These are phyloP conservation scores for Cladosporium velox DNA, from an alignment of 2,329 filamentous ascomycete genomes.

Conservation along the genomic window DNA sequence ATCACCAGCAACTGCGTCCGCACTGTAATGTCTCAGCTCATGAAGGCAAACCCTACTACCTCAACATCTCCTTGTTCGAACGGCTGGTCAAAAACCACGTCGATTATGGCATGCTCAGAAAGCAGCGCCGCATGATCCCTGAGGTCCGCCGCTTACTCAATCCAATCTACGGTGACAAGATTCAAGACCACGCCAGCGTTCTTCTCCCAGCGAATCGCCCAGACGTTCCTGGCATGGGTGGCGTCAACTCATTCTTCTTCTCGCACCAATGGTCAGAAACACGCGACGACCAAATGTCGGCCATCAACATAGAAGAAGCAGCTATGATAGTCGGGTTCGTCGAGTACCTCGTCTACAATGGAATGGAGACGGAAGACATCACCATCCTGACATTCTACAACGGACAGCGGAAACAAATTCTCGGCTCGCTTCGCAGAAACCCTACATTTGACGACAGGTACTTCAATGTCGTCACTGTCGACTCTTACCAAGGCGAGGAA, in stretches of 20 bases:
- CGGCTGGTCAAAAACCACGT: slow-evolving; percentile 68
- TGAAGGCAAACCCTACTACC: slow-evolving; percentile 60
- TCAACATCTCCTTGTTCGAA: slow-evolving; percentile 79
- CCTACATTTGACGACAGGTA: slow-evolving; percentile 30
- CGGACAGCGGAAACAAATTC: slow-evolving; percentile 71
- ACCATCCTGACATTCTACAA: slow-evolving; percentile 88
- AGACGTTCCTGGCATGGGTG: slow-evolving; percentile 64
- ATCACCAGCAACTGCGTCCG: slow-evolving; percentile 77
- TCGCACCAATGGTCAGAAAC: slow-evolving; percentile 66
- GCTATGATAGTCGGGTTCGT: slow-evolving; percentile 74
- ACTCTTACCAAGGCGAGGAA: slow-evolving; percentile 89
- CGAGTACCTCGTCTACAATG: slow-evolving; percentile 70
- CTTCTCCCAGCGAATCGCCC: slow-evolving; percentile 47
- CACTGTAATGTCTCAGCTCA: slow-evolving; percentile 65
- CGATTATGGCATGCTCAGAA: slow-evolving; percentile 63
- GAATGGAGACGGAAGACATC: slow-evolving; percentile 61
- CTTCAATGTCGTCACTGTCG: slow-evolving; percentile 72
- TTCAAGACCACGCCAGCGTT: slow-evolving; percentile 61
- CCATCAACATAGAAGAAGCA: slow-evolving; percentile 70
- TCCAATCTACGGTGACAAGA: slow-evolving; percentile 63
- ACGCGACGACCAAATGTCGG: slow-evolving; percentile 64
- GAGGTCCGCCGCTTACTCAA: slow-evolving; percentile 63
- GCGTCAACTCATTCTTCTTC: slow-evolving; percentile 62
- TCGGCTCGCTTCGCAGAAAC: slow-evolving; percentile 47
- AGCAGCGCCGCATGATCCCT: slow-evolving; percentile 73